These are phyloP conservation scores for Wallacemonas collosoma DNA, from an alignment of 208 protist species.

Conservation along the genomic window DNA sequence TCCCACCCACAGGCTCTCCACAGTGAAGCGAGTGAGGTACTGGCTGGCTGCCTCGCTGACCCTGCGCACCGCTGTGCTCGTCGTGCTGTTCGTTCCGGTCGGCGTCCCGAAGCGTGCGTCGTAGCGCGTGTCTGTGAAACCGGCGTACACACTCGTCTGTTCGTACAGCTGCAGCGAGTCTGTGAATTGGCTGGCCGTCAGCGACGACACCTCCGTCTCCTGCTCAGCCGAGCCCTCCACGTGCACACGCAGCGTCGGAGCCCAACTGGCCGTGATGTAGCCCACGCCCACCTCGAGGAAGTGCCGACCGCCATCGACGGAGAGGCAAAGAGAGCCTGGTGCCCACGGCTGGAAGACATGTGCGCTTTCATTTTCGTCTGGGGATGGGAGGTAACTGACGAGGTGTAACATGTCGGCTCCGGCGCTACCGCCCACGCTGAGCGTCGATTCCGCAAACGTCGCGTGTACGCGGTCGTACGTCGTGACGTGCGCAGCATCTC, in stretches of 20 bases:
- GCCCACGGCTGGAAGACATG: conserved; percentile 37
- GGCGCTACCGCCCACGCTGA: conserved; percentile 25
- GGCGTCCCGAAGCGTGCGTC: conserved; percentile 25
- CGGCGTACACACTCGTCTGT: conserved; percentile 44
- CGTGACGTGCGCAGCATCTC: background rate
- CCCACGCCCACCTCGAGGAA: conserved; percentile 63
- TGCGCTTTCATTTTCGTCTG: conserved; percentile 9
- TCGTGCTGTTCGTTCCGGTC: background rate
- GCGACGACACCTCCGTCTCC: conserved; percentile 17
- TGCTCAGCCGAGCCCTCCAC: conserved; percentile 27
- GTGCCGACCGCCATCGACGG: conserved; percentile 63
- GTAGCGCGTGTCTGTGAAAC: conserved; percentile 57
- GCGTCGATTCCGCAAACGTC: conserved; percentile 21
- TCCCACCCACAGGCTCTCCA: conserved; percentile 62
- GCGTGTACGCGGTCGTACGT: conserved; percentile 13
- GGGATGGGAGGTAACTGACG: background rate
- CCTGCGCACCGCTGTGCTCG: background rate
- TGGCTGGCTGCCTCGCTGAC: conserved; percentile 9
- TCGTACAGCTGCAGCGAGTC: conserved; percentile 38
- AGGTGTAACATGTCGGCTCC: conserved; percentile 19
- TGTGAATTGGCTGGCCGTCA: conserved; percentile 10
- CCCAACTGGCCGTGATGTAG: conserved; percentile 64
- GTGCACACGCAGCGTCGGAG: conserved; percentile 52
- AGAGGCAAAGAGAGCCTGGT: conserved; percentile 63
- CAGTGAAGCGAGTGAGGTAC: conserved; percentile 47